Evolutionary conservation across 805 yeast genomes (phyloP), one percentile per base, ranked within the genome.

Genomic region (Kluyveromyces dobzhanskii): DNA sequence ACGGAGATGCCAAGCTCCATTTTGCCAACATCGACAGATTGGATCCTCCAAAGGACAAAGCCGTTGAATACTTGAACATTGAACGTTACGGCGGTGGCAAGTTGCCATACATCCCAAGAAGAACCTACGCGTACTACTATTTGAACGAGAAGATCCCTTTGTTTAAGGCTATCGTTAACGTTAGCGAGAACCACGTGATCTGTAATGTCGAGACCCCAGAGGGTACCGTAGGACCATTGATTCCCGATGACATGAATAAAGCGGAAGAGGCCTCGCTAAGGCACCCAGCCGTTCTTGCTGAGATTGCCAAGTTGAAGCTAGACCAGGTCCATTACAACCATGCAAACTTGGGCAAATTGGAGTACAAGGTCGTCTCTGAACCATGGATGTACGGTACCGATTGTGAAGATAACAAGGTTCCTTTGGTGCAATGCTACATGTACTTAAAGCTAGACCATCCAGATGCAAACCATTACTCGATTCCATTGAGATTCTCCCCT

Each of bases 331-430:
- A 28, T 16, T 50, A 47, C 71, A 33, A 46, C 28, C 56, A 51
- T 36, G 43, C 51, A 13, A 42, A 38, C 9, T 43, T 51, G 30
- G 56, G 56, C 13, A 45, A 45, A 17, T 31, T 50, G 25, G 41
- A 43, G 14, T 51, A 51, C 42, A 32, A 40, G 54, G 78, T 80
- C 35, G 71, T 77, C 49, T 71, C 71, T 54, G 90, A 82, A 57
- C 85, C 88, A 38, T 84, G 94, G 94, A 84, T 82, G 71, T 82
- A 84, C 57, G 94, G 90, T 53, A 78, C 86, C 25, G 86, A 80
- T 55, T 78, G 76, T 50, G 64, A 73, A 35, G 62, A 70, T 43
- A 84, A 78, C 54, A 49, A 53, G 29, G 45, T 51, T 17, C 73
- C 77, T n/a, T 65, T 78, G 66, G 66, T 78, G 46, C 87, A 80